A percentile compares a stretch with the other conserved stretches of the same genome.
phyloP scores from a whole-genome alignment of 2,329 filamentous ascomycete genomes.

The Rutstroemia sp. region DNA sequence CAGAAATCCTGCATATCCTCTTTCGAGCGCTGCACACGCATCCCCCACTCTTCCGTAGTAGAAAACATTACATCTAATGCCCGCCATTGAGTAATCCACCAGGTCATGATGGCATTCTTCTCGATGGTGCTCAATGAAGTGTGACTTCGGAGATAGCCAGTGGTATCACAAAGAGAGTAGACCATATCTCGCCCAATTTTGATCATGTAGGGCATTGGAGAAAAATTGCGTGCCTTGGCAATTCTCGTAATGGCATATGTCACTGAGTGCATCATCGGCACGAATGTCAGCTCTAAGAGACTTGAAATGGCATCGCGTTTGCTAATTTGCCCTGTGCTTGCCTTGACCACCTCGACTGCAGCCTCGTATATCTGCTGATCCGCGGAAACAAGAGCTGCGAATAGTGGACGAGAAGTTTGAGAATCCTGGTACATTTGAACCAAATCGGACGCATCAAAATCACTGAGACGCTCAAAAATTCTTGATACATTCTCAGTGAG shows the following conservation, averaged over 20 bases:
- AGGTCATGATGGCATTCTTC: constrained; percentile 46
- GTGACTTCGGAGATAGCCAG: constrained; percentile 38
- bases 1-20: constrained; percentile 82
- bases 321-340: constrained; percentile 60
- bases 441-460: constrained; percentile 65
- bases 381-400: constrained; percentile 75
- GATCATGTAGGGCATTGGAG: constrained; percentile 49
- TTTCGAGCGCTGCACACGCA: constrained; percentile 43
- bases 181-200: constrained; percentile 52
- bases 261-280: constrained; percentile 38
- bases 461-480: constrained; percentile 71
- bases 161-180: constrained; percentile 47
- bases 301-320: constrained; percentile 43
- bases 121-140: constrained; percentile 20
- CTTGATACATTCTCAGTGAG: constrained; percentile 58
- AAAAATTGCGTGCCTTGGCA: constrained; percentile 42
- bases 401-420: constrained; percentile 63
- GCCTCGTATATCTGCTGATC: constrained; percentile 73
- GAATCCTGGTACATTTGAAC: constrained; percentile 61
- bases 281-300: constrained; percentile 40
- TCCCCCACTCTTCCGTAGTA: constrained; percentile 78
- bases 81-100: constrained; percentile 83
- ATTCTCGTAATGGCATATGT: constrained; percentile 38
- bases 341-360: constrained; percentile 75
- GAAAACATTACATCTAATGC: constrained; percentile 74